phyloP scores from a whole-genome alignment of 768 basidiomycete species.

The Thelephora ganbajun region DNA sequence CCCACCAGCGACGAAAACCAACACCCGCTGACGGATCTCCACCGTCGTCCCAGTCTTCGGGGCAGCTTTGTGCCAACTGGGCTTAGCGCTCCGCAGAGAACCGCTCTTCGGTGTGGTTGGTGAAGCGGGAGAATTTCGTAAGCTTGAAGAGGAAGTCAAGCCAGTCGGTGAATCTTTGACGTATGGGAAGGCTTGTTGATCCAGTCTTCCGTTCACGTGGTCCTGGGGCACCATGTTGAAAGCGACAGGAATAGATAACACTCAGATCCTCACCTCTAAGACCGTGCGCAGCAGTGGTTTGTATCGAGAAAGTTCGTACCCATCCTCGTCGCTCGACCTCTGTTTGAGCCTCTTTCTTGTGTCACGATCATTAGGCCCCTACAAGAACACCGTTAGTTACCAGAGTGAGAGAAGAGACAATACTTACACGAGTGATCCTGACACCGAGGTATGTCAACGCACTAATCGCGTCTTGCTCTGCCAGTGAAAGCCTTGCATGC shows the following conservation, averaged over 20 bases:
- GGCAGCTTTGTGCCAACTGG: conserved; percentile 77
- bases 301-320: conserved; percentile 92
- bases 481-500: conserved; percentile 74
- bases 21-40: conserved; percentile 57
- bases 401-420: background rate
- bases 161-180: conserved; percentile 64
- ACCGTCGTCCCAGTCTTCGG: conserved; percentile 31
- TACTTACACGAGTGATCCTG: conserved; percentile 66
- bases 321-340: conserved; percentile 65
- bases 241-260: background rate
- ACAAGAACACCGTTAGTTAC: background rate
- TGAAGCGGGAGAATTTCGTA: conserved; percentile 40
- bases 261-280: conserved; percentile 47
- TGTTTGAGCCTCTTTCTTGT: conserved; percentile 72
- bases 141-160: conserved; percentile 28
- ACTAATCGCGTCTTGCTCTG: conserved; percentile 91
- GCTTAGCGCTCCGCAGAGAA: conserved; percentile 81
- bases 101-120: conserved; percentile 22
- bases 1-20: conserved; percentile 90
- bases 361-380: conserved; percentile 70
- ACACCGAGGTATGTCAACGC: conserved; percentile 72
- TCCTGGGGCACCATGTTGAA: conserved; percentile 36
- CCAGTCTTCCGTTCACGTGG: conserved; percentile 65
- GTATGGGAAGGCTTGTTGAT: conserved; percentile 75
- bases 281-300: conserved; percentile 73